A percentile compares a stretch with the other conserved stretches of the same genome.
phyloP scores from a whole-genome alignment of 2,329 filamentous ascomycete species.

The Penicillium griseofulvum region DNA sequence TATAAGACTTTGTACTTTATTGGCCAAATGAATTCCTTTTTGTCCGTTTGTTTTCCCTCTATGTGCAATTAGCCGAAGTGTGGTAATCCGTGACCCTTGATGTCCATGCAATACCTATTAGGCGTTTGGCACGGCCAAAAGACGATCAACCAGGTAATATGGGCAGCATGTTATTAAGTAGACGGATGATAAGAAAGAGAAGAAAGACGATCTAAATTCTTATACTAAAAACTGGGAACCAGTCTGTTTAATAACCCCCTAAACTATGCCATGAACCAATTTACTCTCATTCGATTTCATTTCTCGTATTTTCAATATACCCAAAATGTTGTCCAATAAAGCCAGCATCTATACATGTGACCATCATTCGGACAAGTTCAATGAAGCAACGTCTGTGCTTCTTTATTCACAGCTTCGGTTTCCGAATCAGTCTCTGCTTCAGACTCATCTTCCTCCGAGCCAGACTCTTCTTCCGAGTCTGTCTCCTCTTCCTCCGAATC shows the following conservation, averaged over 20 bases:
- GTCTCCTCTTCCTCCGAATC: conserved; percentile 48
- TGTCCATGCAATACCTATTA: too few species aligned
- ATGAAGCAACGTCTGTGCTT: conserved; percentile 19
- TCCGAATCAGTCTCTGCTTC: conserved; percentile 45
- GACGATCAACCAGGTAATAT: too few species aligned
- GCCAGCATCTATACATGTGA: conserved; percentile 3
- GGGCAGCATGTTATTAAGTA: too few species aligned
- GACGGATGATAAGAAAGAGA: too few species aligned
- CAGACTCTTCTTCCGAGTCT: conserved; percentile 45
- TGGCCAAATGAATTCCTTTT: too few species aligned
- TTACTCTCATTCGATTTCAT: background rate
- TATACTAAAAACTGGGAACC: background rate
- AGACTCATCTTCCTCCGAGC: conserved; percentile 37
- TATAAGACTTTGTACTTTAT: too few species aligned
- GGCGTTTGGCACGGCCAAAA: too few species aligned
- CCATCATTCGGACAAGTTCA: background rate
- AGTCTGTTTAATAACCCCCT: background rate
- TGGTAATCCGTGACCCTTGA: too few species aligned
- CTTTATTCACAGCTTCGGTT: conserved; percentile 20
- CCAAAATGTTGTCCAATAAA: background rate
- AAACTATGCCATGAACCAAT: background rate
- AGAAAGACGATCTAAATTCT: background rate
- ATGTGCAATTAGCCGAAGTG: too few species aligned
- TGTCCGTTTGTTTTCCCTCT: too few species aligned
- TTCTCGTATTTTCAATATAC: background rate